Base-by-base conservation (phyloP, 148 eudicot genomes). In the Chenopodium berlandieri region DNA sequence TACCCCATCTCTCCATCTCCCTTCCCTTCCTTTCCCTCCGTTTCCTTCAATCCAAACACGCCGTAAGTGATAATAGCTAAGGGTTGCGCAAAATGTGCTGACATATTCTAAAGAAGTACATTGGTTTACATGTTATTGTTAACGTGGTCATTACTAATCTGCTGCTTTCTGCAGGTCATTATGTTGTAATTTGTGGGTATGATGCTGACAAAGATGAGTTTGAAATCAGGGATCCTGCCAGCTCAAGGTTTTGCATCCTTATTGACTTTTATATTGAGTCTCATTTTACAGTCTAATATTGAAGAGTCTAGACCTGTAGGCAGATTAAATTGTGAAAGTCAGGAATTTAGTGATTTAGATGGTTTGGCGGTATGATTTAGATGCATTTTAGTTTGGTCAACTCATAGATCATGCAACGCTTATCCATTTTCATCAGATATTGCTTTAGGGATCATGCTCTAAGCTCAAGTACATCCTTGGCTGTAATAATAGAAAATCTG, bases 221-320 rank as follows among this genome's bases (percentile, higher is more conserved):
- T 89, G 99, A 97, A 86, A 97, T 97, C 79, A 90, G 99, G 87
- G 99, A 97, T 84, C 99, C 99, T 23, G 97, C 95, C 81, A 92
- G 93, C 89, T 88, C 98, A 79, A 91, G 98, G 99, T 96, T 79
- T 60, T 74, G 50, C 69, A 27, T 81, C 72, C 72, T 46, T 37
- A 60, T 69, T 73, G 32, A 52, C 52, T 23, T 69, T 32, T 56
- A 20, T 40, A 11, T 48, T 50, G 46, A 68, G 47, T 70, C 56
- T 20, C 4, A 22, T 72, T 34, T 52, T 48, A 47, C 31, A 31
- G 58, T 62, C 27, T 27, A 27, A 69, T 25, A 62, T 20, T 68
- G n/a, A 56, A 52, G 7, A 19, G 22, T 56, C 22, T 17, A 16
- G 62, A 50, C 27, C 37, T 0, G 4, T 6, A 12, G 40, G 16